These are phyloP conservation scores for Colletotrichum noveboracense DNA, from an alignment of 2,329 filamentous ascomycete species.

Conservation along the genomic window DNA sequence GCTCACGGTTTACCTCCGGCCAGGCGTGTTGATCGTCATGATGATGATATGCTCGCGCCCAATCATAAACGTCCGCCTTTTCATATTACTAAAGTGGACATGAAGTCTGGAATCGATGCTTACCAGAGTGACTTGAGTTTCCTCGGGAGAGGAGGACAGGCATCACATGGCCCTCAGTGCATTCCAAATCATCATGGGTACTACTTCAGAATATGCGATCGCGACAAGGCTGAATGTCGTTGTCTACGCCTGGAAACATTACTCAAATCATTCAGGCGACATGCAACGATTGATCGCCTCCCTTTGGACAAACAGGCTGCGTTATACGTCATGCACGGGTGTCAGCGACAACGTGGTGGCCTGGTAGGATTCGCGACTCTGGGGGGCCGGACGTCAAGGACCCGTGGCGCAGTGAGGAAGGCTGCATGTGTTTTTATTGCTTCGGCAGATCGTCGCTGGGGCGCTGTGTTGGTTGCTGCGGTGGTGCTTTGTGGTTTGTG, in stretches of 20 bases:
- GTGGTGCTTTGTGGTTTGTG: background rate
- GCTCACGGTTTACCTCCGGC: background rate
- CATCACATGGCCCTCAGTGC: background rate
- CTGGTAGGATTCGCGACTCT: background rate
- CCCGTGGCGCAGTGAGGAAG: background rate
- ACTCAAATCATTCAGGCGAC: background rate
- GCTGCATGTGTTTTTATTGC: background rate
- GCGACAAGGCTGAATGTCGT: background rate
- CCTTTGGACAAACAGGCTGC: background rate
- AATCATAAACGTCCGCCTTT: background rate
- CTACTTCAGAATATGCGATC: background rate
- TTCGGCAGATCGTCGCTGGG: background rate
- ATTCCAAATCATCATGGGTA: background rate
- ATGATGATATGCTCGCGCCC: background rate
- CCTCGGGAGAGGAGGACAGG: background rate
- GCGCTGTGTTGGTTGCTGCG: background rate
- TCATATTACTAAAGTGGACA: rapidly evolving
- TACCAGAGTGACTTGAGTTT: background rate
- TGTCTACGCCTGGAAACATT: background rate
- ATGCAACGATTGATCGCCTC: background rate
- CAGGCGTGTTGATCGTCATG: background rate
- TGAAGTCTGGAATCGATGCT: background rate
- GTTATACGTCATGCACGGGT: background rate
- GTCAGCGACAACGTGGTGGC: background rate
- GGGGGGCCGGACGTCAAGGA: background rate